Base-by-base conservation (phyloP, 495 filamentous ascomycete species). In the Tuber aestivum region DNA sequence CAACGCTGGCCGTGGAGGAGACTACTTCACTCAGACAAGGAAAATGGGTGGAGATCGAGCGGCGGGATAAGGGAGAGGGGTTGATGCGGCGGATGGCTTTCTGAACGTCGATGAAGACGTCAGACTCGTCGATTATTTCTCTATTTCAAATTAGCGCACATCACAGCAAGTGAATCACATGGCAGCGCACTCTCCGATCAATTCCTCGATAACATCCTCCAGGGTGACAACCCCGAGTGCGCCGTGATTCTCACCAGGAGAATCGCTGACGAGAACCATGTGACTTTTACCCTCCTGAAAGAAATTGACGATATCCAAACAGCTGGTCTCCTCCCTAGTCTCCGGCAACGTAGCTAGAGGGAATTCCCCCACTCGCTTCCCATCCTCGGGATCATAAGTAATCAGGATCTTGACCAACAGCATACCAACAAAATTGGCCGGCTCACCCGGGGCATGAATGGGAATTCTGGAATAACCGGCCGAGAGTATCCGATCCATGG, bases 261-360 rank as follows among this genome's bases (percentile, higher is more conserved):
- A 90, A 79, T 97, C 92, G 10, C 94, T 97, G 16, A 97, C 94
- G 40, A 99, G 87, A 16, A 98, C 95, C 96, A 99, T 98, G 84
- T 99, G 95, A 16, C 94, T 97, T 83, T 98, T 98, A 72, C 95
- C 95, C 85, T 99, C 95, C 83, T 99, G 95, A 86, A 99, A 99
- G 85, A 97, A 99, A 85, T 99, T 99, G 83, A 99, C 91, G 78
- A 98, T 99, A 83, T 99, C 95, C 65, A 99, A 85, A 83, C 95
- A 99, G 83, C 94, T 97, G 0, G 95, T 98, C 79, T 97, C 93
- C 1, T 96, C 92, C 14, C 92, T 89, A 4, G 95, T 99, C 84
- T 99, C 95, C 4, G 96, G 96, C 0, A 99, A 87, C 0, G 95
- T 97, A 42, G 96, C 95, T 74, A 99, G 85, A 3, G 94, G 90